Percentiles rank a stretch among this genome's conserved stretches.
phyloP scores from a whole-genome alignment of 2,329 filamentous ascomycete genomes.

The Neofusicoccum ribis region DNA sequence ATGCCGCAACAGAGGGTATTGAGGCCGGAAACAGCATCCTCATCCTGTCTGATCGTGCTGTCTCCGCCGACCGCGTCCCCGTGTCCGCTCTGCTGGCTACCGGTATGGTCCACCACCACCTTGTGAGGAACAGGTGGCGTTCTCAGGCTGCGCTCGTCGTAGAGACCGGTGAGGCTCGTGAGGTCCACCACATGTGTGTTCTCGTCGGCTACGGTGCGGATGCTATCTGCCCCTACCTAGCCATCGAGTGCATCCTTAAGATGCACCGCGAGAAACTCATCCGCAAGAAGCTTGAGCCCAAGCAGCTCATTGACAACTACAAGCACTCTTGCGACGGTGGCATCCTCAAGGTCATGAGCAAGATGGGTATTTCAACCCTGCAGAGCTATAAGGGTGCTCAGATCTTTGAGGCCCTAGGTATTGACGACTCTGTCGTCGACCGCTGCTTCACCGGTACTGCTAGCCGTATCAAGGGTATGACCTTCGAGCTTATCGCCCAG shows the following conservation, averaged over 20 bases:
- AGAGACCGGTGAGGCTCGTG: constrained; percentile 92
- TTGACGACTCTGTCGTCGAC: constrained; percentile 89
- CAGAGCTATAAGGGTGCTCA: constrained; percentile 97
- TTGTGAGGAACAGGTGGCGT: constrained; percentile 94
- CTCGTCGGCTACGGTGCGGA: constrained; percentile 93
- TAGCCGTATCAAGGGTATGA: constrained; percentile 90
- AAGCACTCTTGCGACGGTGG: constrained; percentile 95
- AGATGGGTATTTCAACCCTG: constrained; percentile 98
- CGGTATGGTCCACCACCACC: constrained; percentile 91
- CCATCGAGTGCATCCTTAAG: constrained; percentile 96
- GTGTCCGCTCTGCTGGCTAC: constrained; percentile 86
- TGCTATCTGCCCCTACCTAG: constrained; percentile 90
- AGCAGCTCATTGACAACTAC: constrained; percentile 89
- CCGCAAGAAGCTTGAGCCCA: constrained; percentile 80
- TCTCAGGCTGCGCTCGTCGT: constrained; percentile 83
- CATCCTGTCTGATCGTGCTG: constrained; percentile 84
- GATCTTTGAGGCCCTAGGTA: constrained; percentile 93
- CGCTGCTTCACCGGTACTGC: constrained; percentile 94
- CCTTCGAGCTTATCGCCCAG: constrained; percentile 89
- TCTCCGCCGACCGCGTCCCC: constrained; percentile 76
- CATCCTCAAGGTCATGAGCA: constrained; percentile 98
- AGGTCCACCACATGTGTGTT: constrained; percentile 99
- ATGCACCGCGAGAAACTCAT: constrained; percentile 91
- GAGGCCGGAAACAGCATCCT: constrained; percentile 82
- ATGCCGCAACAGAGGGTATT: constrained; percentile 80